Base-by-base conservation (phyloP, 208 protist species). In the Novymonas esmeraldas region DNA sequence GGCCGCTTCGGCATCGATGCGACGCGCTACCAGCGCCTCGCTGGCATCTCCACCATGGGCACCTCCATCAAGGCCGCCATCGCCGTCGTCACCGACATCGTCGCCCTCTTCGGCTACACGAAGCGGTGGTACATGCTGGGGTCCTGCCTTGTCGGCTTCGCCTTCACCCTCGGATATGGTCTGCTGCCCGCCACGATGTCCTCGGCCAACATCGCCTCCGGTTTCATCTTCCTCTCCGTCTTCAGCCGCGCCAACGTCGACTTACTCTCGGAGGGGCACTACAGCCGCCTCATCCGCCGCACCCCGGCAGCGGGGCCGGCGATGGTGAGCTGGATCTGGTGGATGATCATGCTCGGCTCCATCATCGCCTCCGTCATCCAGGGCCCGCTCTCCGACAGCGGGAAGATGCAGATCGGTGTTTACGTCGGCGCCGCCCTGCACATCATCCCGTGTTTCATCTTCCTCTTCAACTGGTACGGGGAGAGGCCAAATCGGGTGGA, bases 261-360 rank as follows among this genome's bases (percentile, higher is more conserved):
- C 63, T 76, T 86, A 41, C 84, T 89, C 16, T 78, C 77, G 24
- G 50, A 89, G 63, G 84, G 84, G n/a, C 64, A 78, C 55, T 89
- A 82, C 74, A 81, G 69, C 64, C 73, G 78, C 26, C 20, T 73
- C 45, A 79, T 89, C n/a, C 77, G 73, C n/a, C 52, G 44, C 38
- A 29, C 56, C 14, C 84, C 76, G 11, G 34, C 39, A 24, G 59
- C 54, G 7, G 79, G 79, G n/a, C 70, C 79, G 13, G 42, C 72
- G 4, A 34, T 89, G 13, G 77, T 89, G 26, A 77, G 60, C 22
- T 86, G 76, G 70, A 38, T 89, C 28, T 89, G 80, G 79, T 63
- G 44, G 46, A 71, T 70, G 51, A 59, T 70, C 11, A 62, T 81
- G 39, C 31, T 86, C 28, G 84, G 73, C 55, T 54, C 57, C 11